phyloP scores from a whole-genome alignment of 2,329 filamentous ascomycete genomes.

The Neophaeococcomyces mojaviensis region DNA sequence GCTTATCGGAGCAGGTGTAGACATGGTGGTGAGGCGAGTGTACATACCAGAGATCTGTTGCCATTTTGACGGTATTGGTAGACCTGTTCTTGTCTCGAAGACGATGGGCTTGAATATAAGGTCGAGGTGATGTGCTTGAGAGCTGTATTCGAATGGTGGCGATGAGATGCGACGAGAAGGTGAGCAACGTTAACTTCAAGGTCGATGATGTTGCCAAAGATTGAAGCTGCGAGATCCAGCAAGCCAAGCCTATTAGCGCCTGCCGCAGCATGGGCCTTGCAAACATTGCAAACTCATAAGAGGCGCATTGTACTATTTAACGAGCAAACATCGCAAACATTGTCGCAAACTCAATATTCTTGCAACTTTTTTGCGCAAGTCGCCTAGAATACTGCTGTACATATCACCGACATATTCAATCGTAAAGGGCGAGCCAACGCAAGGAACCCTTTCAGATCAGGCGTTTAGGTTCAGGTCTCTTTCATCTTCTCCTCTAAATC shows the following conservation, averaged over 20 bases:
- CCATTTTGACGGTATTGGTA: slow-evolving; percentile 52
- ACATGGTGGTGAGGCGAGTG: slow-evolving; percentile 10
- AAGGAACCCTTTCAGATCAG: slow-evolving; percentile 35
- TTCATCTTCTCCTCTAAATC: background rate
- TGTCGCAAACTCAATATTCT: background rate
- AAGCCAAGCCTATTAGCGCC: slow-evolving; percentile 7
- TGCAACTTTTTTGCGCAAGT: background rate
- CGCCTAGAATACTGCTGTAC: background rate
- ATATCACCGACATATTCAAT: slow-evolving; percentile 20
- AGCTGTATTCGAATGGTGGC: background rate
- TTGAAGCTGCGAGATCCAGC: slow-evolving; percentile 12
- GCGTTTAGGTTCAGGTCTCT: slow-evolving; percentile 4
- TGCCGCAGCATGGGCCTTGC: background rate
- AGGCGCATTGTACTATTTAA: too few species aligned
- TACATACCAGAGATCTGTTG: slow-evolving; percentile 74
- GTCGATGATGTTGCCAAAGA: slow-evolving; percentile 10
- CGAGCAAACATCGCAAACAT: slow-evolving; percentile 1
- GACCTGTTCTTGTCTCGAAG: slow-evolving; percentile 2
- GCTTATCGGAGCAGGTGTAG: slow-evolving; percentile 9
- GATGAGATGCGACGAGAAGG: slow-evolving; percentile 4
- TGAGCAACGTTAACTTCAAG: background rate
- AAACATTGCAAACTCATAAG: slow-evolving; percentile 4
- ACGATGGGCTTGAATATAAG: slow-evolving; percentile 4
- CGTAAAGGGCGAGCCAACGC: slow-evolving; percentile 36
- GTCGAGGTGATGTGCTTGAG: slow-evolving; percentile 9